phyloP scores from a whole-genome alignment of 192 early-diverging fungal species.

The Podila verticillata region DNA sequence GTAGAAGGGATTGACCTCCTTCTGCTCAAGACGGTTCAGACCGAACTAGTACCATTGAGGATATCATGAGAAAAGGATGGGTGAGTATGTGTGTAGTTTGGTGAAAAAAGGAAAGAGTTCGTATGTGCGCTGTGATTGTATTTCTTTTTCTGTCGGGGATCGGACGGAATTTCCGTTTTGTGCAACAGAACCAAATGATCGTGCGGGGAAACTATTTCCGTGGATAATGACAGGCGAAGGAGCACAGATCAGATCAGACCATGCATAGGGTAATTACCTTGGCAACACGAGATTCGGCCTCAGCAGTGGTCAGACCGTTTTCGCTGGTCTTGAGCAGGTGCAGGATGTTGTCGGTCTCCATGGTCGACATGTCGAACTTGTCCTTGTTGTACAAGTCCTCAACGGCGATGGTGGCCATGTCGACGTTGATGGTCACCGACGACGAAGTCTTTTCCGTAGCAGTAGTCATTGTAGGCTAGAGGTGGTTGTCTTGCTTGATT shows the following conservation, averaged over 20 bases:
- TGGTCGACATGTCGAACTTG: constrained; percentile 80
- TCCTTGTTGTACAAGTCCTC: constrained; percentile 85
- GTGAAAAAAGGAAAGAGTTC: too few species aligned
- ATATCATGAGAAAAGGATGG: background rate
- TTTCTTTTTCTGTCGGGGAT: background rate
- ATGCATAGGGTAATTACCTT: constrained; percentile 40
- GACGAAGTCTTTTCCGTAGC: constrained; percentile 4
- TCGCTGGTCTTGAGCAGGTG: constrained; percentile 72
- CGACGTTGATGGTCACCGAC: constrained; percentile 59
- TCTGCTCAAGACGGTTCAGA: constrained; percentile 75
- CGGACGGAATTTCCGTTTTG: too few species aligned
- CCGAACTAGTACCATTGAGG: constrained; percentile 65
- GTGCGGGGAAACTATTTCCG: background rate
- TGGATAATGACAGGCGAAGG: too few species aligned
- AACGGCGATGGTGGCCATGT: constrained; percentile 69
- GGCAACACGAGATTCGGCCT: constrained; percentile 68
- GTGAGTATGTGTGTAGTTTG: background rate
- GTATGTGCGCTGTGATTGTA: background rate
- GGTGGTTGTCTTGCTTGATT: background rate
- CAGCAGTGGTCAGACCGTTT: constrained; percentile 68
- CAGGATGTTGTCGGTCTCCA: constrained; percentile 79
- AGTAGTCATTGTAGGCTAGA: background rate
- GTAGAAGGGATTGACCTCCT: constrained; percentile 82
- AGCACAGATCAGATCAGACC: background rate
- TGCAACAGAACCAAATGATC: background rate